Evolutionary conservation across 2,329 filamentous ascomycete species (phyloP).

Genomic region (Penicillium sp.): DNA sequence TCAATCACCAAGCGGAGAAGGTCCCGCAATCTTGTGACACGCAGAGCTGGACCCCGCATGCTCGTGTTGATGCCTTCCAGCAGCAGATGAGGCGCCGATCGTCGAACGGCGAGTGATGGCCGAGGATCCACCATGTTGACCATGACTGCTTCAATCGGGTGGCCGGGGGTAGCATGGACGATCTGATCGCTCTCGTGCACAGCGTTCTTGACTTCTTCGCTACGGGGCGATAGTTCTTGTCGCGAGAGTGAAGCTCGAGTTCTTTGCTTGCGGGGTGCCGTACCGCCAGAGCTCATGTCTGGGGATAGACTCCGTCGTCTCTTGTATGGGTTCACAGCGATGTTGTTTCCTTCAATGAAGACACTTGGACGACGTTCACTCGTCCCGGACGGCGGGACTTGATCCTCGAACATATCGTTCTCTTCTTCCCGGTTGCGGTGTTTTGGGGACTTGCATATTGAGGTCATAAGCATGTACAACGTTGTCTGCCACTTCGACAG

Average conservation of each 20-base stretch:
- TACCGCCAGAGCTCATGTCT: constrained; percentile 30
- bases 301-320: constrained; percentile 41
- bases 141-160: constrained; percentile 39
- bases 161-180: constrained; percentile 33
- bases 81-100: constrained; percentile 34
- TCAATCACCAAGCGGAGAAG: constrained; percentile 46
- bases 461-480: constrained; percentile 71
- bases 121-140: constrained; percentile 36
- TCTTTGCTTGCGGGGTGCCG: constrained; percentile 34
- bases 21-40: constrained; percentile 45
- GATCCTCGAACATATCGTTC: constrained; percentile 30
- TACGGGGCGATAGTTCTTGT: constrained; percentile 37
- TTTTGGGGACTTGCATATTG: constrained; percentile 69
- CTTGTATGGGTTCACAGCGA: constrained; percentile 44
- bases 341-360: constrained; percentile 42
- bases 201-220: constrained; percentile 39
- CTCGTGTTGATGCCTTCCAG: constrained; percentile 37
- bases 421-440: constrained; percentile 47
- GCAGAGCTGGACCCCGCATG: constrained; percentile 33
- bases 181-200: constrained; percentile 43
- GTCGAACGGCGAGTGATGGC: constrained; percentile 34
- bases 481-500: constrained; percentile 69
- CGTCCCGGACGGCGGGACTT: constrained; percentile 20
- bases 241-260: constrained; percentile 29
- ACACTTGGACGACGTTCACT: constrained; percentile 38